phyloP scores from a whole-genome alignment of 2,329 filamentous ascomycete species.

The Trichoderma cornu-damae region DNA sequence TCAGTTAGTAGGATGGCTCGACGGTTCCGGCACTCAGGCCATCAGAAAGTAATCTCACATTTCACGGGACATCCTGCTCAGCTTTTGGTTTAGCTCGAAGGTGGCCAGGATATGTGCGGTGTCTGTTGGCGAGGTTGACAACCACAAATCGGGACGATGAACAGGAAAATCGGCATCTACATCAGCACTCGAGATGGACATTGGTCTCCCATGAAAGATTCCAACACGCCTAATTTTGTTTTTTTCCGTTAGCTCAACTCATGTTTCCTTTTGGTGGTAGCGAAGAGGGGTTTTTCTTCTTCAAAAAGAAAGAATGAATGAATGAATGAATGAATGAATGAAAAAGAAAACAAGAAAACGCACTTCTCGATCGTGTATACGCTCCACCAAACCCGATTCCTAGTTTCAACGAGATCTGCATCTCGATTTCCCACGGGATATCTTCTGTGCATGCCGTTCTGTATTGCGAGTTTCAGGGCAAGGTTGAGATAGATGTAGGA shows the following conservation, averaged over 20 bases:
- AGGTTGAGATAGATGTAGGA: conserved; percentile 54
- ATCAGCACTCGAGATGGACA: conserved; percentile 48
- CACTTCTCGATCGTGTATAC: conserved; percentile 53
- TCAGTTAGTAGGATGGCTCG: not conserved
- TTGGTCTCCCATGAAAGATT: conserved; percentile 51
- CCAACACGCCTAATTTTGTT: conserved; percentile 47
- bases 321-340: too few species aligned
- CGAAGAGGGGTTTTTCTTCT: too few species aligned
- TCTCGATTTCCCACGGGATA: conserved; percentile 45
- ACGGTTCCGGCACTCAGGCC: too few species aligned
- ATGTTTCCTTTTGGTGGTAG: conserved; percentile 1
- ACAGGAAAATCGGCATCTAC: conserved; percentile 50
- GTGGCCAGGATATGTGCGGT: conserved; percentile 44
- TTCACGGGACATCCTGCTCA: conserved; percentile 37
- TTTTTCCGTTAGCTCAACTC: conserved; percentile 18
- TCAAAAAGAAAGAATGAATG: too few species aligned
- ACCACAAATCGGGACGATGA: conserved; percentile 41
- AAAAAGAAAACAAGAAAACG: conserved; percentile 19
- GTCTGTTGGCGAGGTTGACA: conserved; percentile 37
- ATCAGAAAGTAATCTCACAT: conserved; percentile 26
- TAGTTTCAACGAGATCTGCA: conserved; percentile 44
- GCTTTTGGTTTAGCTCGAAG: conserved; percentile 34
- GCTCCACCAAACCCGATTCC: conserved; percentile 55
- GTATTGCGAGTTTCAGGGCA: conserved; percentile 52
- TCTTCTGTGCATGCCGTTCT: conserved; percentile 55